phyloP scores from a whole-genome alignment of 2,329 filamentous ascomycete species.

The Stemphylium lycopersici region DNA sequence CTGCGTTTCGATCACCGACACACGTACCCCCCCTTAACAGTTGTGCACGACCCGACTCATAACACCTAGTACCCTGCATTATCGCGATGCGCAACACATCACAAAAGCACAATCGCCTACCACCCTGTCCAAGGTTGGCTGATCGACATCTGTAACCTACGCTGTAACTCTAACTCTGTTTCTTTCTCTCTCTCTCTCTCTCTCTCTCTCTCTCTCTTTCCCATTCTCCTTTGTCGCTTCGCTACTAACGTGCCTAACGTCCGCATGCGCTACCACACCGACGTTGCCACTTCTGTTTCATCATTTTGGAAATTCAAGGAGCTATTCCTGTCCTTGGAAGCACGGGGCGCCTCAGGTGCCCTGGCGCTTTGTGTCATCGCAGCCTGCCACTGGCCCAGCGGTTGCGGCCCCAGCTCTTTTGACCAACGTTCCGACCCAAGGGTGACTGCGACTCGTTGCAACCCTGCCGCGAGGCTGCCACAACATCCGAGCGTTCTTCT shows the following conservation, averaged over 20 bases:
- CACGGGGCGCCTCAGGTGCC: constrained; percentile 38
- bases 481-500: constrained; percentile 41
- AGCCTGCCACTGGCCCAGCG: constrained; percentile 33
- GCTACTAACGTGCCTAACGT: background rate
- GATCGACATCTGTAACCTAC: constrained; percentile 1
- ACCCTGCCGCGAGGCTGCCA: constrained; percentile 35
- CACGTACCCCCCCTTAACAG: constrained; percentile 8
- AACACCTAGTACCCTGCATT: constrained; percentile 3
- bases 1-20: constrained; percentile 30
- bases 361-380: constrained; percentile 30
- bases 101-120: constrained; percentile 5
- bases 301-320: constrained; percentile 28
- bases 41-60: constrained; percentile 9
- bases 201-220: background rate
- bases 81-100: constrained; percentile 5
- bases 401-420: constrained; percentile 39
- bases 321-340: constrained; percentile 41
- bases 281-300: constrained; percentile 43
- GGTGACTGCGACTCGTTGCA: constrained; percentile 35
- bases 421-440: constrained; percentile 37
- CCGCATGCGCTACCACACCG: constrained; percentile 30
- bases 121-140: background rate
- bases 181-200: too few species aligned
- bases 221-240: background rate
- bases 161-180: background rate